Percentiles rank a stretch among this genome's conserved stretches.
Evolutionary conservation across 345 rosid species (phyloP).

Genomic region (Cardamine resedifolia): DNA sequence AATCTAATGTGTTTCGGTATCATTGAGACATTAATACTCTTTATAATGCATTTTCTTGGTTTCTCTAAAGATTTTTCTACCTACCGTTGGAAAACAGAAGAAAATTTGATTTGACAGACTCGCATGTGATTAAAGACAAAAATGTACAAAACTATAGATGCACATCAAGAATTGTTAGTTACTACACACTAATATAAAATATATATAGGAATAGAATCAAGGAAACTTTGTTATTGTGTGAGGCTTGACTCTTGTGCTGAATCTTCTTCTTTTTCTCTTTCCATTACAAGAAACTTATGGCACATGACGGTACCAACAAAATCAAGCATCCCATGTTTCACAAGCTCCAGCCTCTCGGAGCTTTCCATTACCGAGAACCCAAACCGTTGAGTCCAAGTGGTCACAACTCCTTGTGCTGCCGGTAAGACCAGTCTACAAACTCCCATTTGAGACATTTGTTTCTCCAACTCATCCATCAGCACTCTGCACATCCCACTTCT

Average conservation of each 20-base stretch:
- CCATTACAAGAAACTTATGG: slow-evolving; percentile 29
- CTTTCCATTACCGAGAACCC: slow-evolving; percentile 45
- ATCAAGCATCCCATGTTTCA: slow-evolving; percentile 35
- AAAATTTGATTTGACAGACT: no score
- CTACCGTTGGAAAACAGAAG: no score
- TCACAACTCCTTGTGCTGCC: slow-evolving; percentile 37
- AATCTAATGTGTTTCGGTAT: no score
- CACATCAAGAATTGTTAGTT: no score
- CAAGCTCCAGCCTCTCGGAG: slow-evolving; percentile 24
- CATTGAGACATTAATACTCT: no score
- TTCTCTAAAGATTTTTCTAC: no score
- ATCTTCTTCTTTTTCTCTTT: not conserved
- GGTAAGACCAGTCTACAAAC: slow-evolving; percentile 48
- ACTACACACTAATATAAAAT: no score
- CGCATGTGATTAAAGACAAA: no score
- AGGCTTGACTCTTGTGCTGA: slow-evolving; percentile 22
- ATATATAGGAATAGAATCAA: not conserved
- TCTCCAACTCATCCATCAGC: slow-evolving; percentile 57
- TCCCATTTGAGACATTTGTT: slow-evolving; percentile 50
- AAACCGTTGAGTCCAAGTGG: slow-evolving; percentile 47
- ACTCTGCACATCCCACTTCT: slow-evolving; percentile 64
- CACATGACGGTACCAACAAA: slow-evolving; percentile 51
- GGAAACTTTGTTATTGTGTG: slow-evolving; percentile 4
- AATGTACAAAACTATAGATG: no score
- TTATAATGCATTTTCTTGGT: not conserved